Percentiles rank a stretch among this genome's conserved stretches.
These are phyloP conservation scores for Russula emetica DNA, from an alignment of 768 basidiomycete genomes.

Conservation along the genomic window DNA sequence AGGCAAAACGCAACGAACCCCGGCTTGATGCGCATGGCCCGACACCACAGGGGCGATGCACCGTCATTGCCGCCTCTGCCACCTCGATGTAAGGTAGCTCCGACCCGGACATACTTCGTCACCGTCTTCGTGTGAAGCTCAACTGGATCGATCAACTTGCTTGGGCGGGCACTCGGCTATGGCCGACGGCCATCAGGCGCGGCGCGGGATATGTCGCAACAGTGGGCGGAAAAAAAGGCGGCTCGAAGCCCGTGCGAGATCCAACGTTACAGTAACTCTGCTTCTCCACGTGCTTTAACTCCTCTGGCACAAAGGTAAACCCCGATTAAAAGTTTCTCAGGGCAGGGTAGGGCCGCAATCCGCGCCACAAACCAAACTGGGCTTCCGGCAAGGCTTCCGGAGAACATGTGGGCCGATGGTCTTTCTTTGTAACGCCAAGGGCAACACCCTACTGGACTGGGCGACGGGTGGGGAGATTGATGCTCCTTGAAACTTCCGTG, in stretches of 20 bases:
- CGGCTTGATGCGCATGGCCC: not conserved
- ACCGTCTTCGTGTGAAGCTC: not conserved
- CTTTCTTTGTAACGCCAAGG: not conserved
- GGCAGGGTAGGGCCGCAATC: not conserved
- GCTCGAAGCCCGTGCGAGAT: not conserved
- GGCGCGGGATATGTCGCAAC: not conserved
- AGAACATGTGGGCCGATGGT: not conserved
- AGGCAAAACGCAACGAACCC: not conserved
- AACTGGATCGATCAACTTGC: not conserved
- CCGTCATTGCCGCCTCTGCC: not conserved
- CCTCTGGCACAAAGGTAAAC: not conserved
- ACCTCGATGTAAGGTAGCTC: constrained; percentile 1
- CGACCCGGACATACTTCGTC: not conserved
- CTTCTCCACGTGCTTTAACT: not conserved
- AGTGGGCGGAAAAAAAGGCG: no score
- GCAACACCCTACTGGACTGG: not conserved
- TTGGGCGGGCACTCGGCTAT: not conserved
- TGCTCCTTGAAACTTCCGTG: not conserved
- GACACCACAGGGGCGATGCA: not conserved
- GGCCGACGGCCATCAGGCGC: not conserved
- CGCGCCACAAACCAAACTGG: constrained; percentile 1
- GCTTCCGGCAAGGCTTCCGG: not conserved
- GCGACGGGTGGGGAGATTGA: not conserved
- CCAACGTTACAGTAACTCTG: not conserved
- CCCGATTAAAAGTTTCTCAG: not conserved